Conservation (phyloP, 2,329 filamentous ascomycete genomes). For the Leptographium galeiforme region DNA sequence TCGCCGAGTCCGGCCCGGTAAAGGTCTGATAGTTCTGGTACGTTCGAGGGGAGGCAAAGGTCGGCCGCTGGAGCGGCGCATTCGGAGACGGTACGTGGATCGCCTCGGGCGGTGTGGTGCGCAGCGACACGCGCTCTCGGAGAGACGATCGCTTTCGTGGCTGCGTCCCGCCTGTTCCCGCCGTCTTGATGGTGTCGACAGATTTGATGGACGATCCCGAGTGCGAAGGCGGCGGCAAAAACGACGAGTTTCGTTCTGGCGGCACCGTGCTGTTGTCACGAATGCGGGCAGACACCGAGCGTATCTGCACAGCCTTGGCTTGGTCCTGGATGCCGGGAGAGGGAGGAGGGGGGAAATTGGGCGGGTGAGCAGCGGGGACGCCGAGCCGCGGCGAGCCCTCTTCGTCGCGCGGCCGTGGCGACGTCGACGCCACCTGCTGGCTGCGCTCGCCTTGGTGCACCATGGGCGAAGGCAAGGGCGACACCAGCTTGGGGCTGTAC, state of each 20-base stretch:
- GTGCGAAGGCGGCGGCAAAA: background rate
- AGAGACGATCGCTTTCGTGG: conserved; percentile 28
- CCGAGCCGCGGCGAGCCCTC: background rate
- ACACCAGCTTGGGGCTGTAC: conserved; percentile 38
- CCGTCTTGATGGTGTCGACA: background rate
- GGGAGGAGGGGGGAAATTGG: background rate
- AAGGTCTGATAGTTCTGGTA: conserved; percentile 18
- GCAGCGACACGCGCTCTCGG: conserved; percentile 40
- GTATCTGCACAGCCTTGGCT: background rate
- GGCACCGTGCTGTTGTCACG: background rate
- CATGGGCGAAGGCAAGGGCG: conserved; percentile 34
- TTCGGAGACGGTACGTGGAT: conserved; percentile 38
- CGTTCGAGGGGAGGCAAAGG: conserved; percentile 14
- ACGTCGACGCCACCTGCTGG: background rate
- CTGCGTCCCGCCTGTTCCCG: background rate
- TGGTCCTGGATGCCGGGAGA: background rate
- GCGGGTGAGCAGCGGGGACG: background rate
- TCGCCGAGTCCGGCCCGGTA: conserved; percentile 29
- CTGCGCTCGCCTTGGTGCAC: conserved; percentile 15
- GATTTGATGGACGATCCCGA: background rate
- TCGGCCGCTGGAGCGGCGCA: conserved; percentile 19
- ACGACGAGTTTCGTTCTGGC: background rate
- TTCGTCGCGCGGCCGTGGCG: background rate
- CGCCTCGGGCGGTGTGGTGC: conserved; percentile 35
- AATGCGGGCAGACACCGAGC: background rate